These are phyloP conservation scores for Alternaria dauci DNA, from an alignment of 2,329 filamentous ascomycete species.

Conservation along the genomic window DNA sequence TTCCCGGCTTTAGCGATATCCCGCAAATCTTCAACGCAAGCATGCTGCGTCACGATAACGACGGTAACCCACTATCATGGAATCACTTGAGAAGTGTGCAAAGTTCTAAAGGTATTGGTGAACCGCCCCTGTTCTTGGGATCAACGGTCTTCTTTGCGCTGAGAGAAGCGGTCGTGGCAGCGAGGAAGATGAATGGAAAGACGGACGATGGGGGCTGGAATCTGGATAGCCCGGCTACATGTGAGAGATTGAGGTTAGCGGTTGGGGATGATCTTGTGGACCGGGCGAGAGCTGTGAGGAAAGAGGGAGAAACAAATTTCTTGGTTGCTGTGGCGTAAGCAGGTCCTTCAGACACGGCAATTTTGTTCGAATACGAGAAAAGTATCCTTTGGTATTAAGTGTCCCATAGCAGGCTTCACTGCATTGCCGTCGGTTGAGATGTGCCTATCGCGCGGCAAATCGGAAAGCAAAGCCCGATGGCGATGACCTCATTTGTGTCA, in stretches of 20 bases:
- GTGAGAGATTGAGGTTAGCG: conserved; percentile 78
- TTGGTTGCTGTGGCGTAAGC: conserved; percentile 39
- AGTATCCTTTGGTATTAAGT: background rate
- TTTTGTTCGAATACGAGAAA: background rate
- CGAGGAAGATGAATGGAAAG: conserved; percentile 61
- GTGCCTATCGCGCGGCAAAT: conserved; percentile 2
- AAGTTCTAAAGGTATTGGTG: conserved; percentile 78
- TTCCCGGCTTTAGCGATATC: conserved; percentile 86
- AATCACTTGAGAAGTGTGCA: conserved; percentile 85
- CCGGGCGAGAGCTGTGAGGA: conserved; percentile 70
- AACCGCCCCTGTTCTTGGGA: conserved; percentile 79
- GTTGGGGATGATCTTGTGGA: conserved; percentile 83
- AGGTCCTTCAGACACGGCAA: background rate
- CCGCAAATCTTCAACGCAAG: conserved; percentile 84
- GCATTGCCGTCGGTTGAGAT: background rate
- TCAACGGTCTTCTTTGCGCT: conserved; percentile 87
- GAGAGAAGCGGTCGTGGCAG: conserved; percentile 78
- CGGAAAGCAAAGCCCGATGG: conserved; percentile 4
- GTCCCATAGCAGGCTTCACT: background rate
- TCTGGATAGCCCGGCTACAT: conserved; percentile 81
- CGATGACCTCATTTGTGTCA: background rate
- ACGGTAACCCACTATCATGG: conserved; percentile 69
- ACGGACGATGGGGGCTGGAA: conserved; percentile 56
- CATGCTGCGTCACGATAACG: conserved; percentile 73
- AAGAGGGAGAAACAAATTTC: conserved; percentile 69